Evolutionary conservation across 2,329 filamentous ascomycete species (phyloP), one percentile per base, ranked within the genome.

Genomic region (Apiospora saccharicola): DNA sequence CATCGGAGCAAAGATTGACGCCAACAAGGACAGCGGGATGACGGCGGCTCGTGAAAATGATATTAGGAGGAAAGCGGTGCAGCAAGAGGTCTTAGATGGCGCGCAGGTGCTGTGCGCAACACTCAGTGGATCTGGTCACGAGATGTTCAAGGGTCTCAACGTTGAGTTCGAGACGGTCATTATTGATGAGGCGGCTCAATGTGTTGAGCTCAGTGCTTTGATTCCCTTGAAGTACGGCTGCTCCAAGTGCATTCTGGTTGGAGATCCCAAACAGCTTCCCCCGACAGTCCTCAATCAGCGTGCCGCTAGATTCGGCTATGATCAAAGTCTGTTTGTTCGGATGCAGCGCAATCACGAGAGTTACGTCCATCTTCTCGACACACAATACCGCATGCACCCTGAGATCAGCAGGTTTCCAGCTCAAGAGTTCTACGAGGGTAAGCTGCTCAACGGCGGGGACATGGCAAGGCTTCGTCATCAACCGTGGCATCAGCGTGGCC

Each of bases 101-200:
- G 94, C 96, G 1, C 94, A 99, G 82, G 93, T 99, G 70, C 90
- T 99, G 43, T 99, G 96, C 82, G 94, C 96, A 57, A 99, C 96
- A 0, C 90, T 99, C 69, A 98, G 95, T 81, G 96, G 96, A 78
- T 96, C 93, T 81, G 96, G 96, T 4, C 97, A 99, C 79, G 96
- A 99, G 76, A 97, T 98, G 91, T 98, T 99, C 85, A 94, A 96
- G 82, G 93, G 92, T 77, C 85, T 99, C 71, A 95, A 94, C 77
- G 94, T 99, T 70, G 96, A 99, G 81, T 99, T 99, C 76, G 96
- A 99, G 83, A 98, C 96, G 0, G 96, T 99, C 75, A 94, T 99
- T 77, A 98, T 99, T 75, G 96, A 99, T 78, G 96, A 99, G 84
- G 96, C 96, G 4, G 96, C 96, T 22, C 96, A 99, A 86, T 99